Percentiles rank a stretch among this genome's conserved stretches.
Evolutionary conservation across 1,139 yeast species (phyloP).

Genomic region (Hansenula lynferdii): DNA sequence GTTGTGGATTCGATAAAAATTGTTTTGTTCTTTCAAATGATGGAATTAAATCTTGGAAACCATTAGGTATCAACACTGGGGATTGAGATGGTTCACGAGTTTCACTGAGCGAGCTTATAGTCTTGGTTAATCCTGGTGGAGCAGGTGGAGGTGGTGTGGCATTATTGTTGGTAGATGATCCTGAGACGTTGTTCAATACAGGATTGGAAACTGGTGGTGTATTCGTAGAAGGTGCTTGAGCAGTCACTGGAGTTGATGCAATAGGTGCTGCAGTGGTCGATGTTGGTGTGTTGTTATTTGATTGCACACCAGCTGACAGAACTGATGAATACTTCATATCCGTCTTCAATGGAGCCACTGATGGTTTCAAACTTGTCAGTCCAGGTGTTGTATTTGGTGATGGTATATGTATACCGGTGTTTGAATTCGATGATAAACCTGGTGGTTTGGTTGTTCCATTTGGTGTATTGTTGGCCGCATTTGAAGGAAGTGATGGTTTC

Average conservation of each 20-base stretch:
- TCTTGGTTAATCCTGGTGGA: constrained; percentile 3
- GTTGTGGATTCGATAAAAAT: constrained; percentile 45
- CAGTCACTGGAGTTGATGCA: too few relatives aligned
- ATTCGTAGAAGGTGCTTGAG: too few relatives aligned
- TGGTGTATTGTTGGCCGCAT: constrained; percentile 7
- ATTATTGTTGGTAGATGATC: constrained; percentile 17
- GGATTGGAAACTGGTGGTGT: constrained; percentile 2
- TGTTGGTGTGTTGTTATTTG: constrained; percentile 20
- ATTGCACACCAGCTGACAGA: constrained; percentile 40
- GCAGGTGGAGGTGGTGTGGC: not conserved
- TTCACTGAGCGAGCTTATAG: not conserved
- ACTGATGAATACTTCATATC: constrained; percentile 72
- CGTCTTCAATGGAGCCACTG: constrained; percentile 39
- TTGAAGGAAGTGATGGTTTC: constrained; percentile 12
- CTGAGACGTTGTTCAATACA: not conserved
- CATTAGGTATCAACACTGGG: constrained; percentile 6
- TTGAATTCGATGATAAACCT: constrained; percentile 5
- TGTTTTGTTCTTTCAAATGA: constrained; percentile 40
- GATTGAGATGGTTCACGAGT: constrained; percentile 10
- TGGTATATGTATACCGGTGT: constrained; percentile 11
- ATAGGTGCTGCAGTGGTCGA: constrained; percentile 5
- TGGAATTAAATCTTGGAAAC: constrained; percentile 37
- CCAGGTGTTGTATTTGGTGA: constrained; percentile 8
- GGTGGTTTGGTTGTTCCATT: constrained; percentile 4
- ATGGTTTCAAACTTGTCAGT: constrained; percentile 20